Base-by-base conservation (phyloP, 345 rosid species). In the Pistacia vera region DNA sequence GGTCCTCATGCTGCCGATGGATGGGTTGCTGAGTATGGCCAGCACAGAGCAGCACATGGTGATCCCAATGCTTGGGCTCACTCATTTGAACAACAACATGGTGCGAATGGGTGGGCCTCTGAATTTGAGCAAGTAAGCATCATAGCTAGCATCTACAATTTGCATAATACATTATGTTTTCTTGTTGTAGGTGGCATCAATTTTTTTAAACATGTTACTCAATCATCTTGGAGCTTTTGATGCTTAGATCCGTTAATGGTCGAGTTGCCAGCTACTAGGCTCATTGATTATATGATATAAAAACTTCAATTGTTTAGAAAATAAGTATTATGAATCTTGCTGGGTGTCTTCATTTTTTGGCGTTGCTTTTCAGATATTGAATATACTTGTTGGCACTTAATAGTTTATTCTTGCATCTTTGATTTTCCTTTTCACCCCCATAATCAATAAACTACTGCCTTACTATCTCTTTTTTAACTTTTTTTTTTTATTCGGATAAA, bases 101-200 rank as follows among this genome's bases (percentile, higher is more conserved):
- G 99, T 79, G 87, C 89, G 71, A 88, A 88, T 89, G 91, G 97
- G 58, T 97, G 99, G 98, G 99, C 89, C 68, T 90, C 98, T 33
- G 97, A 97, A 85, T 97, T 97, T 83, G 97, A 90, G 82, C 97
- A 90, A 94, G 99, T 92, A 82, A 48, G 80, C 48, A 35, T 46
- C 18, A 30, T 77, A 22, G 28, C 72, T 71, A 59, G 18, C 25
- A 28, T 61, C 33, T 20, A 18, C 49, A 52, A 18, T 54, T 41
- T 55, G 20, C 72, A 52, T 30, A 25, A 20, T 8, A 16, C 8
- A 16, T 33, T 13, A 25, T 66, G 11, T 33, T 17, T 66, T 75
- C 16, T 62, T 5, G 56, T 28, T 35, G 33, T 52, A 28, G 72
- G 16, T 30, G 35, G 4, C 51, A 16, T 77, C 46, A 58, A 35